Base-by-base conservation (phyloP, 2,329 filamentous ascomycete species). In the Botrytis cinerea region DNA sequence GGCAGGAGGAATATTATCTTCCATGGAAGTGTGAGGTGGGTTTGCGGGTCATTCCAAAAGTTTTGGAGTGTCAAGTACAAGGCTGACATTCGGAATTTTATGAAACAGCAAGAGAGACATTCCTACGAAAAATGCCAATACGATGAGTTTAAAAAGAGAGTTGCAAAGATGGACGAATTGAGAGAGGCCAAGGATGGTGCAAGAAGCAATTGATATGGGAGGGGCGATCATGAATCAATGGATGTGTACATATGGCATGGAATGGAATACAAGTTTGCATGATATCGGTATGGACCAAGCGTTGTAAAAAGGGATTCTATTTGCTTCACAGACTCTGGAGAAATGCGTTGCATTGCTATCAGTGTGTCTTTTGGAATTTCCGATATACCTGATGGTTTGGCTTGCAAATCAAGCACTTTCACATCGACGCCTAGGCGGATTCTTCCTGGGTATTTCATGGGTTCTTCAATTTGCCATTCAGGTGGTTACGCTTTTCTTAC, bases 121-220 rank as follows among this genome's bases (percentile, higher is more conserved):
- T 92, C 91, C 81, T 99, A 99, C 87, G 96, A 99, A 83, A 98
- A 98, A 84, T 99, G 96, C 89, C 96, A 99, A 82, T 99, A 99
- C 85, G 93, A 93, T 77, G 96, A 98, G 83, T 99, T 99, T 88
- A 97, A 97, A 90, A 94, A 95, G 88, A 91, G 96, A 74, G 96
- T 99, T 77, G 93, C 92, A 81, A 98, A 97, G 91, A 99, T 99
- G 96, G 91, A 98, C 80, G 95, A 99, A 87, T 85, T 99, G 81
- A 89, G 94, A 82, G 95, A 90, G 78, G 90, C 93, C 75, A 97
- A 97, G 89, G 90, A 85, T 74, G 94, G 93, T 75, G 91, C 88
- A 80, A 90, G 95, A 84, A 97, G 93, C 87, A 98, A 97, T 85
- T 97, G 83, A 79, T 72, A 32, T 38, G 46, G 25, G 32, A 57